Evolutionary conservation across 768 basidiomycete species (phyloP), one percentile per base, ranked within the genome.

Genomic region (Suillus occidentalis): DNA sequence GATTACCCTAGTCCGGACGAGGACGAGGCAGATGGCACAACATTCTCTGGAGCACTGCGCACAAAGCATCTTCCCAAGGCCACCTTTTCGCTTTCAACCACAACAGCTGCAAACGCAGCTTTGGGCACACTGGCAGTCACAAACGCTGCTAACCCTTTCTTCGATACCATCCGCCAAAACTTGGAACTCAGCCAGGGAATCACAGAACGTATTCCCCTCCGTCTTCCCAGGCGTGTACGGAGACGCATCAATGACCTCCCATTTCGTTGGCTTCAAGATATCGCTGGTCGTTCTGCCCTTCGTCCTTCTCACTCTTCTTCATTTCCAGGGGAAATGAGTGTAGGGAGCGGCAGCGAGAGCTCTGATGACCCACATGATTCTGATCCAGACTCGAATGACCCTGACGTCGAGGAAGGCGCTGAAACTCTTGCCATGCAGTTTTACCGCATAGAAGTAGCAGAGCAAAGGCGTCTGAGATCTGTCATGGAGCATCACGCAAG

Each of bases 371-470:
- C 70, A 16, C 68, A 68, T 37, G 68, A 71, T 14, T 75, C 74
- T 25, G 76, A 77, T 59, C 75, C 75, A 1, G 76, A 76, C n/a
- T 75, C 77, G 25, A 68, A 75, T 13, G 73, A 77, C 42, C 77
- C 79, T 1, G 77, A 81, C 39, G 76, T 87, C 9, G 88, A 92
- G 4, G 87, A 91, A 63, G 89, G 89, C 31, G 84, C 90, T 1
- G 91, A 95, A 67, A 82, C 85, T 1, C 85, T 99, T 37, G 95
- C 96, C 2, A 88, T 88, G 83, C 95, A 99, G 77, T 99, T 97
- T 74, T 95, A 96, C 79, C 84, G 87, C 61, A 91, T 99, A 63
- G 97, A 99, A 73, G 81, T 94, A 1, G 91, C 91, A 4, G 97
- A 99, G 76, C 95, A 96, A 76, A 83, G 90, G 62, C 81, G 97